Conservation (phyloP, 2,329 filamentous ascomycete genomes). For the Chrysosporium queenslandicum region DNA sequence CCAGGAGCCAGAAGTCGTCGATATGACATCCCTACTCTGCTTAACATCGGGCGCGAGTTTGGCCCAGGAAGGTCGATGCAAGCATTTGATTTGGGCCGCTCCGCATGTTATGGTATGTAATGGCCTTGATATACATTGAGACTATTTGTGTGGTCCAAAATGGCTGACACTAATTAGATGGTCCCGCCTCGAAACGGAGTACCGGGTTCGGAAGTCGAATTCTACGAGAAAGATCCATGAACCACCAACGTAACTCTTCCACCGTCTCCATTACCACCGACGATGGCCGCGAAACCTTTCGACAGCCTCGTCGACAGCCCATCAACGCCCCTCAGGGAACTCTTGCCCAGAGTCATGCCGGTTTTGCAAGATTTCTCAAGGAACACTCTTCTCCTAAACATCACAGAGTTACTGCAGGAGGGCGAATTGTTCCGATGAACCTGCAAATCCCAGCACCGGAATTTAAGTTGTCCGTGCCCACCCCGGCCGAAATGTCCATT, state of each 20-base stretch:
- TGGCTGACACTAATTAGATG: neutral
- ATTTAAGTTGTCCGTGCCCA: conserved; percentile 24
- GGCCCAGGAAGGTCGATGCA: neutral
- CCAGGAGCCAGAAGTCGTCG: conserved; percentile 16
- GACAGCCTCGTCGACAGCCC: conserved; percentile 25
- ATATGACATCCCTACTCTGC: conserved; percentile 33
- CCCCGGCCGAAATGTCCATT: neutral
- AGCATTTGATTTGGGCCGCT: neutral
- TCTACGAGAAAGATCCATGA: conserved; percentile 23
- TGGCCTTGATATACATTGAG: neutral
- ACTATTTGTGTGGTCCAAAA: neutral
- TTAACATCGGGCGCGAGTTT: conserved; percentile 25
- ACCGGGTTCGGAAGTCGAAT: conserved; percentile 15
- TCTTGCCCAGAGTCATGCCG: conserved; percentile 30
- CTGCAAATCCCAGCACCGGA: conserved; percentile 28
- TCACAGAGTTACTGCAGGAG: conserved; percentile 42
- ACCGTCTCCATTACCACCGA: conserved; percentile 20
- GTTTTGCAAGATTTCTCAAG: conserved; percentile 40
- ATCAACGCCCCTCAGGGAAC: conserved; percentile 26
- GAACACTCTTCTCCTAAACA: conserved; percentile 41
- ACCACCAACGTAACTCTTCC: conserved; percentile 21
- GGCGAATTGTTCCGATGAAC: conserved; percentile 41
- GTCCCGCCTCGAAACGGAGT: neutral
- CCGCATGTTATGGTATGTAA: neutral
- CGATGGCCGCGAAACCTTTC: conserved; percentile 16